Conservation (phyloP, 352 stramenopile genomes). For the Globisporangium radiosum region DNA sequence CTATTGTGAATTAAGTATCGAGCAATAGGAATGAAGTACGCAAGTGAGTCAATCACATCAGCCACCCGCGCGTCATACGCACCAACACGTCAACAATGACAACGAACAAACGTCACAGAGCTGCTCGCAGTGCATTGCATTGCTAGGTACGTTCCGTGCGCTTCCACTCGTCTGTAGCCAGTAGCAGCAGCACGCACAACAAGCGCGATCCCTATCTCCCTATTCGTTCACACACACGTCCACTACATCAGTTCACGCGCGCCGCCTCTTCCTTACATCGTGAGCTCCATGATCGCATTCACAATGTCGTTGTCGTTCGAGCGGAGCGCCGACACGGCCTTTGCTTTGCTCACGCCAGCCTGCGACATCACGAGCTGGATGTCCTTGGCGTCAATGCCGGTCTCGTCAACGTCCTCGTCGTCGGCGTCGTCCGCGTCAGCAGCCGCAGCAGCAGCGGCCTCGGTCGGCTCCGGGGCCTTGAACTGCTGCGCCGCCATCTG, state of each 20-base stretch:
- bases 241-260: not conserved
- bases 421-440: slow-evolving; percentile 82
- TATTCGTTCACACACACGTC: not conserved
- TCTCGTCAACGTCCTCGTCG: slow-evolving; percentile 93
- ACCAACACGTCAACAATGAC: too few relatives aligned
- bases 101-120: too few relatives aligned
- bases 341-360: slow-evolving; percentile 89
- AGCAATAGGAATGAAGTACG: too few relatives aligned
- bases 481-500: slow-evolving; percentile 91
- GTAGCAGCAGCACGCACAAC: not conserved
- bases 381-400: slow-evolving; percentile 97
- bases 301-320: slow-evolving; percentile 99
- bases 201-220: slow-evolving; percentile 2
- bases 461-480: slow-evolving; percentile 49
- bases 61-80: too few relatives aligned
- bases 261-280: slow-evolving; percentile 82
- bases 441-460: slow-evolving; percentile 29
- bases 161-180: too few relatives aligned
- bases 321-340: slow-evolving; percentile 96
- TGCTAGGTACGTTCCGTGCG: not conserved
- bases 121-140: not conserved
- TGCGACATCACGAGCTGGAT: slow-evolving; percentile 98
- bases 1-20: too few relatives aligned
- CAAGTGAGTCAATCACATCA: too few relatives aligned
- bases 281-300: slow-evolving; percentile 99